These are phyloP conservation scores for Talaromyces piceae DNA, from an alignment of 2,329 filamentous ascomycete genomes.

Conservation along the genomic window DNA sequence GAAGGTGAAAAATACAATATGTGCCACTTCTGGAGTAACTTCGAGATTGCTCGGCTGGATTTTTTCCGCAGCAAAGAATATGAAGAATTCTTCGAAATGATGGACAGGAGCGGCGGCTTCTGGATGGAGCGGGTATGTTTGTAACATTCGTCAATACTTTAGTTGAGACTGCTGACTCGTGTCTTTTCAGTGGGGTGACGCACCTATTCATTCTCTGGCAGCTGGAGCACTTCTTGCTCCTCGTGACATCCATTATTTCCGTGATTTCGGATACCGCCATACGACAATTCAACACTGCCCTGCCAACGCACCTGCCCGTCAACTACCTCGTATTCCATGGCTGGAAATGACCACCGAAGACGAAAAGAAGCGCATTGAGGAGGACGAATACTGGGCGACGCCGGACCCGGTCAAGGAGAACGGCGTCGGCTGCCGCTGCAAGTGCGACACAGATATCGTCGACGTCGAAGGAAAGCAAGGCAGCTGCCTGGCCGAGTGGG, in stretches of 20 bases:
- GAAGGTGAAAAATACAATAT: conserved; percentile 98
- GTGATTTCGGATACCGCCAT: conserved; percentile 95
- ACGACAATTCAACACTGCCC: conserved; percentile 99
- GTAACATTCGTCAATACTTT: background rate
- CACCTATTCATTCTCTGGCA: conserved; percentile 93
- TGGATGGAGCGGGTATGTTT: conserved; percentile 90
- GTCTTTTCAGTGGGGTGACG: conserved; percentile 86
- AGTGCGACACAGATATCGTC: conserved; percentile 93
- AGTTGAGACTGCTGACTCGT: conserved; percentile 23
- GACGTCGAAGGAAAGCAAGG: conserved; percentile 97
- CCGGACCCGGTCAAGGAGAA: conserved; percentile 88
- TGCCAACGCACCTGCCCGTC: conserved; percentile 82
- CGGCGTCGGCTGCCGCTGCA: conserved; percentile 91
- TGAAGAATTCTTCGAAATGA: conserved; percentile 97
- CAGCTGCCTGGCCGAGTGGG: conserved; percentile 92
- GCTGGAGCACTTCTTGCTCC: conserved; percentile 78
- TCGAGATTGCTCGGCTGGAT: conserved; percentile 88
- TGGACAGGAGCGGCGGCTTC: conserved; percentile 96
- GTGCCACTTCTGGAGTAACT: conserved; percentile 99
- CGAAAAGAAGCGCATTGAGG: conserved; percentile 76
- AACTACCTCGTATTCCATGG: conserved; percentile 71
- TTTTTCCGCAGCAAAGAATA: conserved; percentile 98
- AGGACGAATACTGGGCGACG: conserved; percentile 92
- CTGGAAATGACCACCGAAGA: conserved; percentile 75
- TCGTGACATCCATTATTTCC: conserved; percentile 93